Evolutionary conservation across 345 rosid genomes (phyloP).

Genomic region (Salix exigua): DNA sequence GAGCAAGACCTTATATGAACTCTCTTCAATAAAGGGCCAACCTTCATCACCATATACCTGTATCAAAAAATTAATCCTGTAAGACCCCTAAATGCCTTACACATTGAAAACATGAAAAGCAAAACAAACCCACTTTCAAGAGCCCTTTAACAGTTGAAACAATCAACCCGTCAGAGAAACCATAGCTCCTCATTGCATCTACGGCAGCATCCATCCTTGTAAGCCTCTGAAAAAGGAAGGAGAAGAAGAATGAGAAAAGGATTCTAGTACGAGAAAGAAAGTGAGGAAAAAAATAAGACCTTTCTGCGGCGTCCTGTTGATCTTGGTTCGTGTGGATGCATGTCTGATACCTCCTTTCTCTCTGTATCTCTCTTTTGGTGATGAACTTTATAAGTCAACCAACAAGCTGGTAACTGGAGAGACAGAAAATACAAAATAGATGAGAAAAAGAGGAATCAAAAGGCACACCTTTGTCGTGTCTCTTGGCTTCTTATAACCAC

Average conservation of each 20-base stretch:
- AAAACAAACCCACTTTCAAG: constrained; percentile 24
- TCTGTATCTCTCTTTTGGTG: background rate
- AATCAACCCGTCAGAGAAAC: constrained; percentile 22
- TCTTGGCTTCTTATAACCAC: too few species aligned
- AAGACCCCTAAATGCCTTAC: background rate
- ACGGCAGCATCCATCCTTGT: constrained; percentile 45
- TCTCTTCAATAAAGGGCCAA: constrained; percentile 48
- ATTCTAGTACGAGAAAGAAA: background rate
- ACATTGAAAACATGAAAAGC: background rate
- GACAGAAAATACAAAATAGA: too few species aligned
- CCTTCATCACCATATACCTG: constrained; percentile 40
- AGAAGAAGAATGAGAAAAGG: background rate
- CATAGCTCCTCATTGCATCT: constrained; percentile 37
- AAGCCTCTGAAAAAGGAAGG: background rate
- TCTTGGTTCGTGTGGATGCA: too few species aligned
- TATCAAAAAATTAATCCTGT: constrained; percentile 1
- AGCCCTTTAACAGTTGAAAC: constrained; percentile 31
- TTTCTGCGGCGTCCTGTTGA: constrained; percentile 26
- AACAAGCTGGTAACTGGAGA: too few species aligned
- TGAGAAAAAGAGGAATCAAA: too few species aligned
- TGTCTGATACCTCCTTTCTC: background rate
- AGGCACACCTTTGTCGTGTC: too few species aligned
- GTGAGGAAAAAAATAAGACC: background rate
- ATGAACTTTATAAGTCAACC: too few species aligned
- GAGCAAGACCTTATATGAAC: constrained; percentile 30